Evolutionary conservation across 805 yeast species (phyloP).

Genomic region (Wickerhamiella parazyma): DNA sequence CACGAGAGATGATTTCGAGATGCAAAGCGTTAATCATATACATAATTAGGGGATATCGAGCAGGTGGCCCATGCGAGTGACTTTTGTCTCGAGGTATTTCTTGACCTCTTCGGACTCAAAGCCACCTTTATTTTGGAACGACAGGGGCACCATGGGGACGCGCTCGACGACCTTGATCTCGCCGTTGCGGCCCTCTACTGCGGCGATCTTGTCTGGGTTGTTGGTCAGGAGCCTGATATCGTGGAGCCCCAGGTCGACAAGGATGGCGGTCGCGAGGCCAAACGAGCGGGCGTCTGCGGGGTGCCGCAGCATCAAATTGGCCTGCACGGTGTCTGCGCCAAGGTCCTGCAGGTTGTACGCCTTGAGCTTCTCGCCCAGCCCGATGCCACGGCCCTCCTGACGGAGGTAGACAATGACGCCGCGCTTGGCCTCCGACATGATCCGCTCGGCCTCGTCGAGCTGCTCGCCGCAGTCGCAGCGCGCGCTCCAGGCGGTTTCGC

Average conservation of each 20-base stretch:
- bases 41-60: constrained; percentile 29
- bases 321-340: constrained; percentile 98
- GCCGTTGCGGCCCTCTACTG: constrained; percentile 79
- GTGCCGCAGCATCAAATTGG: constrained; percentile 79
- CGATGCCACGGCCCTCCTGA: constrained; percentile 98
- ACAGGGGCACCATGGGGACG: constrained; percentile 93
- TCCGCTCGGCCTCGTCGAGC: constrained; percentile 90
- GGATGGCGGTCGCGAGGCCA: constrained; percentile 83
- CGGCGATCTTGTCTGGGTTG: constrained; percentile 90
- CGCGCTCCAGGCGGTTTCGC: constrained; percentile 98
- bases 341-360: constrained; percentile 94
- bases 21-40: too few species aligned
- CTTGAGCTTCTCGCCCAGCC: constrained; percentile 92
- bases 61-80: constrained; percentile 94
- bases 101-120: constrained; percentile 77
- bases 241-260: constrained; percentile 63
- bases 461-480: constrained; percentile 99
- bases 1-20: neutral
- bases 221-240: constrained; percentile 74
- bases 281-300: constrained; percentile 98
- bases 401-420: constrained; percentile 93
- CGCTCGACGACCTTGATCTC: constrained; percentile 68
- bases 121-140: constrained; percentile 67
- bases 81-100: constrained; percentile 84
- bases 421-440: constrained; percentile 75